Conservation (phyloP, 2,329 filamentous ascomycete species). For the Alternaria ethzedia region DNA sequence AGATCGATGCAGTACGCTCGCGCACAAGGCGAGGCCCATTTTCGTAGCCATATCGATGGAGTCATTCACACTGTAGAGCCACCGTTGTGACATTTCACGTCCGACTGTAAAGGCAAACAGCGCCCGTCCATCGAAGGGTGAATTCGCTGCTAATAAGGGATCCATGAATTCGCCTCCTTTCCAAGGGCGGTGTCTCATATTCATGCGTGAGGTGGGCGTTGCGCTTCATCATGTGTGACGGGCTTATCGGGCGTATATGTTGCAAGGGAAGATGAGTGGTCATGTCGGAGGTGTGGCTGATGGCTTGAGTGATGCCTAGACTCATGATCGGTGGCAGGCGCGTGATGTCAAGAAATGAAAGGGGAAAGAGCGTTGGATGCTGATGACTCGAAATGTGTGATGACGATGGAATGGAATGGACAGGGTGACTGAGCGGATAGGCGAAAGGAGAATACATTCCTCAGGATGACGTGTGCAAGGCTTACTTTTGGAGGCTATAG, state of each 20-base stretch:
- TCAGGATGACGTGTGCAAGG: background rate
- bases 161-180: background rate
- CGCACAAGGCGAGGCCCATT: background rate
- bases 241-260: background rate
- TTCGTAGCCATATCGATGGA: background rate
- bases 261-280: background rate
- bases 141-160: background rate
- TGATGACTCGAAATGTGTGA: background rate
- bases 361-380: background rate
- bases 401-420: background rate
- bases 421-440: background rate
- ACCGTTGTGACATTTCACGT: background rate
- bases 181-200: background rate
- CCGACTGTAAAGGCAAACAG: background rate
- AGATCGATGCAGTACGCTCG: background rate
- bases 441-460: background rate
- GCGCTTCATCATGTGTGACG: background rate
- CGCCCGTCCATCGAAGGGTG: background rate
- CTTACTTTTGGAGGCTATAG: conserved; percentile 5
- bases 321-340: background rate
- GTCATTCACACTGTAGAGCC: background rate
- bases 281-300: conserved; percentile 9
- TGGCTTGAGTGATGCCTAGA: background rate
- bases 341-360: background rate
- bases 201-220: background rate